Evolutionary conservation across 2,329 filamentous ascomycete genomes (phyloP), one percentile per base, ranked within the genome.

Genomic region (Pseudonectria foliicola): DNA sequence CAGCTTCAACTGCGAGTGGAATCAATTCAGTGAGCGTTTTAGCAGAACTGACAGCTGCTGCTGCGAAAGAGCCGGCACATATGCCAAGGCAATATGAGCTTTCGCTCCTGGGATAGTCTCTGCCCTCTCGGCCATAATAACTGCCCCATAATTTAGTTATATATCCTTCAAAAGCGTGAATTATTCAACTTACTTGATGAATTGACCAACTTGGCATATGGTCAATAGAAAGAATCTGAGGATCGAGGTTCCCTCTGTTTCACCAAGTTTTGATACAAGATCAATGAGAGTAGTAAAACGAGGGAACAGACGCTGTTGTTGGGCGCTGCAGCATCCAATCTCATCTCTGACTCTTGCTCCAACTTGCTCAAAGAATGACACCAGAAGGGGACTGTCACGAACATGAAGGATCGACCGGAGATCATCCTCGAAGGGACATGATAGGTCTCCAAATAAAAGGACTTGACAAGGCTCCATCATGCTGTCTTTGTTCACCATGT

Each of bases 261-360:
- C 43, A 7, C 39, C 42, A 4, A 43, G 34, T 18, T 40, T 50
- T 6, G 49, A 43, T 3, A 46, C 38, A 4, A 55, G 33, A 12
- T 55, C 52, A 13, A 52, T 45, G 6, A 55, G 47, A 1, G 51
- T 53, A 2, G 51, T 53, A 29, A 55, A 55, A 3, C 40, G 45
- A 29, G 52, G 51, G 28, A 55, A 55, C 13, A 52, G 21, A 2
- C 30, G 30, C 25, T 52, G 49, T 4, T 39, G 27, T 4, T 36
- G 24, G 1, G 38, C 37, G 7, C 43, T 28, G 10, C 48, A 37
- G 4, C 31, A 18, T 4, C 48, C 50, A 4, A 55, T 38, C 13
- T 54, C 46, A 25, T 43, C 36, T 23, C 50, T 39, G 5, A 55
- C 39, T 10, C 29, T 37, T 7, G 43, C 45, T 10, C 44, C 42